Evolutionary conservation across 2,329 filamentous ascomycete genomes (phyloP), one percentile per base, ranked within the genome.

Genomic region (Calonectria pseudoreteaudii): DNA sequence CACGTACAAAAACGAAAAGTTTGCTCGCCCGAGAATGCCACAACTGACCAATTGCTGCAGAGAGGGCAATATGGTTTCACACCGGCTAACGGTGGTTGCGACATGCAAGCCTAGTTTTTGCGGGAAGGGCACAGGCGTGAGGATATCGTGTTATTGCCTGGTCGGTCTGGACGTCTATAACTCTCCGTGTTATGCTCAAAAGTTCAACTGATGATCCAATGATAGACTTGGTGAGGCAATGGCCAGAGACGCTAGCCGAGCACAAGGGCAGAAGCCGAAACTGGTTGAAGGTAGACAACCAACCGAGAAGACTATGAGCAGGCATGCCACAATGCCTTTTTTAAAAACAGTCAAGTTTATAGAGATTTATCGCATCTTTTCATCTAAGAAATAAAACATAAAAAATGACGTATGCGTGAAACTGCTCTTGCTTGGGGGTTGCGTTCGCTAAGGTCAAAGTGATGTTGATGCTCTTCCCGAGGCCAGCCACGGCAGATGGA

Each of bases 111-210:
- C 18, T n/a, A 23, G 16, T 14, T 38, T 18, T 31, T 16, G 3
- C 18, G 20, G 30, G 34, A 36, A 60, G 14, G 16, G 31, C 28
- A 30, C 11, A n/a, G 60, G 60, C 9, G 60, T 44, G 38, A 47
- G 38, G 41, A 13, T 65, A 65, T 31, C 38, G 20, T 65, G 38
- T 28, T 31, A 23, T 44, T 65, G 38, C 38, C 26, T 65, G 28
- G 47, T 44, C 13, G 58, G 31, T 52, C 44, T 69, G 28, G 47
- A 34, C 47, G 44, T 20, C n/a, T 23, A 36, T 16, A 14, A 52
- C 34, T 58, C 68, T 11, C 68, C 68, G 23, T 58, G 58, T 65
- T 65, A 30, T 62, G 23, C 44, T 14, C 44, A 56, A 56, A 36
- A 47, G 50, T 23, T 47, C 30, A 58, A 49, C 20, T 52, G 47